phyloP scores from a whole-genome alignment of 177 flowering plant genomes.

The Vitis hybrid region DNA sequence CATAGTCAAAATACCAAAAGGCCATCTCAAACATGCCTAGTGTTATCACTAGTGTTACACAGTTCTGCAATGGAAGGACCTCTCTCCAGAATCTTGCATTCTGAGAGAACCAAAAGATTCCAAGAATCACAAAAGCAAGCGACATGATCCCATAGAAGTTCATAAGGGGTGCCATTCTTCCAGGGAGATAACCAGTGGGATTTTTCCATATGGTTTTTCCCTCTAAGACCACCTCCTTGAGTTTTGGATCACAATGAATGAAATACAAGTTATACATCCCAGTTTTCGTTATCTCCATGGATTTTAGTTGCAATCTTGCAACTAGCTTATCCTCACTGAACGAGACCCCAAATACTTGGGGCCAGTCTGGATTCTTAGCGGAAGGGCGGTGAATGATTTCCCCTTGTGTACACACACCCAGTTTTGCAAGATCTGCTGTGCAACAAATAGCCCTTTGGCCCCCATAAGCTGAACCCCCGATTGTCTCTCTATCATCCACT shows the following conservation, averaged over 20 bases:
- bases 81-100: conserved; percentile 91
- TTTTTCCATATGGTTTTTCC: conserved; percentile 95
- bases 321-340: conserved; percentile 47
- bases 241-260: conserved; percentile 75
- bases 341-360: conserved; percentile 60
- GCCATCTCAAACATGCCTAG: conserved; percentile 96
- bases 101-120: conserved; percentile 90
- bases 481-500: conserved; percentile 81
- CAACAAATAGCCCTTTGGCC: conserved; percentile 96
- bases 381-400: conserved; percentile 75
- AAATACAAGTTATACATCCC: conserved; percentile 95
- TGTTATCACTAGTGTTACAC: conserved; percentile 81
- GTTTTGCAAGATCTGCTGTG: conserved; percentile 80
- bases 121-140: conserved; percentile 77
- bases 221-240: conserved; percentile 59
- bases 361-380: conserved; percentile 65
- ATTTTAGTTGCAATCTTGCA: conserved; percentile 48
- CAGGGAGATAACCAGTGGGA: conserved; percentile 90
- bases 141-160: conserved; percentile 86
- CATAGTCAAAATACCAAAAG: conserved; percentile 86
- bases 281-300: conserved; percentile 65
- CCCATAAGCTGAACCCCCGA: conserved; percentile 97
- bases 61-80: conserved; percentile 80
- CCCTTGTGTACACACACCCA: conserved; percentile 76
- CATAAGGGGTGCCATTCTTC: conserved; percentile 95